Percentiles rank a stretch among this genome's conserved stretches.
phyloP scores from a whole-genome alignment of 1,284 basidiomycete species.

The Ustilago lituana region DNA sequence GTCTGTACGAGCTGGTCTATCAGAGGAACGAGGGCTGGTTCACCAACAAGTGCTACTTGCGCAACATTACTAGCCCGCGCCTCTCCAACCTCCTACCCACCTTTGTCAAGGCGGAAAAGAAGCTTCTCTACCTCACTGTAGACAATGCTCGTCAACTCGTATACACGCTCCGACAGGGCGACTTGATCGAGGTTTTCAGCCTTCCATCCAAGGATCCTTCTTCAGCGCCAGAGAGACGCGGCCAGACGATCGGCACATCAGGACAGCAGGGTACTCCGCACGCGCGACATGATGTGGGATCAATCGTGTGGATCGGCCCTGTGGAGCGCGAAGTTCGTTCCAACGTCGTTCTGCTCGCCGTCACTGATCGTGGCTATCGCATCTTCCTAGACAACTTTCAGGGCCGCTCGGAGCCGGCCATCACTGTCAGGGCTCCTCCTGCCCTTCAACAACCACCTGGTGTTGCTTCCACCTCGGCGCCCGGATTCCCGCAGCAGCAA shows the following conservation, averaged over 20 bases:
- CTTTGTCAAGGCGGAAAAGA: slow-evolving; percentile 73
- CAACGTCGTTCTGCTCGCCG: slow-evolving; percentile 58
- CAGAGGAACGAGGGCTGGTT: slow-evolving; percentile 93
- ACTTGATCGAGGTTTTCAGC: slow-evolving; percentile 61
- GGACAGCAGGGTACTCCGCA: slow-evolving; percentile 60
- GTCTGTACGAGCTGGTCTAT: slow-evolving; percentile 92
- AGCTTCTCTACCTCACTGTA: slow-evolving; percentile 54
- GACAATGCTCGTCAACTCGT: slow-evolving; percentile 59
- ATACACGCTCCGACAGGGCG: slow-evolving; percentile 60
- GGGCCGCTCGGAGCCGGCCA: slow-evolving; percentile 49
- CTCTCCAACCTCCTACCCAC: slow-evolving; percentile 65
- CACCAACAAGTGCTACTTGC: slow-evolving; percentile 77
- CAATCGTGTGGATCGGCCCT: slow-evolving; percentile 59
- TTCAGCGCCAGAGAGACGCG: slow-evolving; percentile 54
- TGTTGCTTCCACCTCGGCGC: slow-evolving; percentile 15
- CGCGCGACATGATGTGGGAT: slow-evolving; percentile 54
- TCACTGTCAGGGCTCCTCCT: slow-evolving; percentile 42
- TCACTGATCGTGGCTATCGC: slow-evolving; percentile 63
- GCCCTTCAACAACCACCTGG: slow-evolving; percentile 45
- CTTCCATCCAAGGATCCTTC: slow-evolving; percentile 55
- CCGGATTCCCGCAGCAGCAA: slow-evolving; percentile 18
- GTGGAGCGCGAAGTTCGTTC: slow-evolving; percentile 47
- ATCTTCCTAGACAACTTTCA: slow-evolving; percentile 64
- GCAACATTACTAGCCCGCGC: slow-evolving; percentile 74
- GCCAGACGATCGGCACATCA: slow-evolving; percentile 59